Percentiles rank a stretch among this genome's conserved stretches.
These are phyloP conservation scores for Oidiodendron maius DNA, from an alignment of 495 filamentous ascomycete genomes.

Conservation along the genomic window DNA sequence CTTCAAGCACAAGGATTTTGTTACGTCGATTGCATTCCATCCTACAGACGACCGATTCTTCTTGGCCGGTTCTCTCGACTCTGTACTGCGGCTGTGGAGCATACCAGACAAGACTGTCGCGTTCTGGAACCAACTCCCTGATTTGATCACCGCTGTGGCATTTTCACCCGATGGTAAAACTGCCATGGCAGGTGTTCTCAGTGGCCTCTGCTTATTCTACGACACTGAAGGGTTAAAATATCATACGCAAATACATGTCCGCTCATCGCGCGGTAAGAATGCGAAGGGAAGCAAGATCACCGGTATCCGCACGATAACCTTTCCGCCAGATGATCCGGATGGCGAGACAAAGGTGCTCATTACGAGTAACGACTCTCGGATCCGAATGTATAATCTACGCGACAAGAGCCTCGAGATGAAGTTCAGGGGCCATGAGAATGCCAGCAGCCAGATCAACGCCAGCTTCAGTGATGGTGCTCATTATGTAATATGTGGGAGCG, in stretches of 20 bases:
- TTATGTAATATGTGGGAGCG: slow-evolving; percentile 89
- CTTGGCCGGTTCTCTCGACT: slow-evolving; percentile 87
- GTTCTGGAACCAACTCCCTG: slow-evolving; percentile 74
- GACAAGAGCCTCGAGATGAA: slow-evolving; percentile 84
- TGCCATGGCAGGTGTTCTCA: slow-evolving; percentile 83
- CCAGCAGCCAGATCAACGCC: slow-evolving; percentile 87
- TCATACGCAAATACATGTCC: slow-evolving; percentile 79
- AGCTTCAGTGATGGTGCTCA: slow-evolving; percentile 81
- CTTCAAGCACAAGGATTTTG: slow-evolving; percentile 95
- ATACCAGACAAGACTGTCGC: slow-evolving; percentile 96
- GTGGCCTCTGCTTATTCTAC: slow-evolving; percentile 84
- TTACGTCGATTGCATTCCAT: slow-evolving; percentile 92
- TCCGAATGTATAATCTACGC: slow-evolving; percentile 83
- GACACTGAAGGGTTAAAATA: slow-evolving; percentile 89
- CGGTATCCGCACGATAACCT: slow-evolving; percentile 72
- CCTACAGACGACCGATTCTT: slow-evolving; percentile 95
- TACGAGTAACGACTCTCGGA: slow-evolving; percentile 90
- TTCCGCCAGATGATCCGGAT: slow-evolving; percentile 54
- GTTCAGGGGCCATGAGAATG: slow-evolving; percentile 88
- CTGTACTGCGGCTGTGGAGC: slow-evolving; percentile 89
- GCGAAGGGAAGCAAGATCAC: slow-evolving; percentile 97
- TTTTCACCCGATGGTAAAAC: slow-evolving; percentile 91
- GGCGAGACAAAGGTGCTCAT: slow-evolving; percentile 81
- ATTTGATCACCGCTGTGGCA: slow-evolving; percentile 82
- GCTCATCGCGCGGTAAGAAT: slow-evolving; percentile 85